Evolutionary conservation across 2,329 filamentous ascomycete genomes (phyloP), one percentile per base, ranked within the genome.

Genomic region (Didymella pomorum): DNA sequence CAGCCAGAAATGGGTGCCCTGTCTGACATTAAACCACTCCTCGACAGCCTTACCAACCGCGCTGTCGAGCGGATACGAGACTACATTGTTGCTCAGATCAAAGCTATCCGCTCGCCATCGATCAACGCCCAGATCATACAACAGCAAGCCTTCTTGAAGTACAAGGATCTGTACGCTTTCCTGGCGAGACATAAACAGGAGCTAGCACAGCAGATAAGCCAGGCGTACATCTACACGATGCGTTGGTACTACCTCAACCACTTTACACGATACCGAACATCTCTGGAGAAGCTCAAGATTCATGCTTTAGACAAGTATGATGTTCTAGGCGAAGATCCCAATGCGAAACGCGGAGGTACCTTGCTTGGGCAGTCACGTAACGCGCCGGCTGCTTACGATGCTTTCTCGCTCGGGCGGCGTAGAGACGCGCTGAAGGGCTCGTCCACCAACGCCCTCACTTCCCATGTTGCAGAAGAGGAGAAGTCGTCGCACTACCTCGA

Each of bases 91-190:
- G 86, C 91, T 16, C 94, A 98, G 75, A 95, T 99, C 75, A 97
- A 97, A 77, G 92, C 93, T 4, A 82, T 99, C 51, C 87, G 95
- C 56, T 97, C 94, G 25, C 95, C 95, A 14, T 95, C 94, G 70
- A 97, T 98, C 76, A 98, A 99, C 75, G 93, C 94, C 2, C 95
- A 99, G 74, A 90, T 98, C 56, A 93, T 99, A 47, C 95, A 99
- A 74, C 93, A 97, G 71, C 92, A 96, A 72, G 91, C 89, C 59
- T 93, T 99, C 68, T 81, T 97, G 47, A 89, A 87, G 67, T 96
- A 93, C 80, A 96, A 92, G 75, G 93, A 97, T 31, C 81, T 97
- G 0, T 99, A 89, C 77, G 84, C 86, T 6, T 99, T 98, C 72
- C 83, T 99, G 29, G 87, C 92, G 59, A 88, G 86, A 67, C 90